These are phyloP conservation scores for Cadophora luteo-olivacea DNA, from an alignment of 2,329 filamentous ascomycete genomes.

Conservation along the genomic window DNA sequence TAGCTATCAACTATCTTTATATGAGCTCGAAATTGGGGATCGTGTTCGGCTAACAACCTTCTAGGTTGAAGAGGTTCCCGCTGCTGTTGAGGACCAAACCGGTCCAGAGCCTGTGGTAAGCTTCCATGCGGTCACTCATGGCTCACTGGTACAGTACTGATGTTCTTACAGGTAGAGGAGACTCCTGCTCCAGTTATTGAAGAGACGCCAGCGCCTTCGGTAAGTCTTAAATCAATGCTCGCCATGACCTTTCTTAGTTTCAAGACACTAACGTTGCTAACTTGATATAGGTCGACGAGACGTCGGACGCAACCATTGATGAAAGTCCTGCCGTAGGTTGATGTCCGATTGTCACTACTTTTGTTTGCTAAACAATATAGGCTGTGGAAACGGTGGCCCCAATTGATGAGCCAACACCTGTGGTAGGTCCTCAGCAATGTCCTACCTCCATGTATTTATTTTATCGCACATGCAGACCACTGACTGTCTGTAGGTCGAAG, in stretches of 20 bases:
- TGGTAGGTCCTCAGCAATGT: not conserved
- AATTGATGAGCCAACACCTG: not conserved
- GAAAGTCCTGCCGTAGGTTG: slow-evolving; percentile 6
- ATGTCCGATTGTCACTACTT: not conserved
- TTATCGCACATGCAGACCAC: not conserved
- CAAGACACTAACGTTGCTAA: not conserved
- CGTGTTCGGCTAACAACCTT: not conserved
- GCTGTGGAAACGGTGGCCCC: slow-evolving; percentile 1
- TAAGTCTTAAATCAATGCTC: not conserved
- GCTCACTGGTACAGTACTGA: not conserved
- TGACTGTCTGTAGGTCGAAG: slow-evolving; percentile 15
- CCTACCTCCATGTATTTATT: not conserved
- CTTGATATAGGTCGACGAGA: slow-evolving; percentile 16
- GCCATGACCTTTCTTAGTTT: not conserved
- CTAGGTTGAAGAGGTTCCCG: slow-evolving; percentile 1
- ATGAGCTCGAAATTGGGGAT: not conserved
- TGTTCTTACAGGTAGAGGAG: not conserved
- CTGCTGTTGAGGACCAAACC: slow-evolving; percentile 12
- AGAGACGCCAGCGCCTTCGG: not conserved
- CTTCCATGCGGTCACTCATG: not conserved
- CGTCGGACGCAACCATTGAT: slow-evolving; percentile 4
- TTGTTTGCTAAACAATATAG: not conserved
- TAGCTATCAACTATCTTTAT: not conserved
- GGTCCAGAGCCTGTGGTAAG: slow-evolving; percentile 13
- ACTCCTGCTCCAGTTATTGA: slow-evolving; percentile 3